phyloP scores from a whole-genome alignment of 257 asterid species.

The Ocimum tenuiflorum region DNA sequence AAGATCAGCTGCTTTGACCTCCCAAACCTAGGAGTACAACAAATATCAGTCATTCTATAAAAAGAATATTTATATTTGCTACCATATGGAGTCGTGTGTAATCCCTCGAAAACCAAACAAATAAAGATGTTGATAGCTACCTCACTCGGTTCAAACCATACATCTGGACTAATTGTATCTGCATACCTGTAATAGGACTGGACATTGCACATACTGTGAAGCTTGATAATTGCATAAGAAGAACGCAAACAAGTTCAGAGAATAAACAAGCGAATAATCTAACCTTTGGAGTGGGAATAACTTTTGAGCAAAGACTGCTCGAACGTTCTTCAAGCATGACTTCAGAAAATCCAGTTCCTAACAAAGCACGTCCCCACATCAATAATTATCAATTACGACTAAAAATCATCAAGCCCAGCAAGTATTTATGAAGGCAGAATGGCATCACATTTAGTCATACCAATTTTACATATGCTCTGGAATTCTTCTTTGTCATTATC shows the following conservation, averaged over 20 bases:
- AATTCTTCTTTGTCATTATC: slow-evolving; percentile 78
- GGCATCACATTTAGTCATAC: slow-evolving; percentile 32
- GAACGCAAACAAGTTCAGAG: neutral
- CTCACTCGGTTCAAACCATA: slow-evolving; percentile 96
- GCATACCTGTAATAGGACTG: slow-evolving; percentile 84
- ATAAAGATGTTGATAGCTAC: slow-evolving; percentile 33
- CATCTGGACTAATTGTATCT: slow-evolving; percentile 75
- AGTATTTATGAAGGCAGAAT: neutral
- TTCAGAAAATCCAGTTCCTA: slow-evolving; percentile 96
- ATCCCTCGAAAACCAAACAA: neutral
- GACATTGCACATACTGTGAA: slow-evolving; percentile 9
- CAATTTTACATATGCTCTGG: slow-evolving; percentile 95
- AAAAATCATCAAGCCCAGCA: slow-evolving; percentile 7
- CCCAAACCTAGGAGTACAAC: slow-evolving; percentile 67
- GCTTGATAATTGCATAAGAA: neutral
- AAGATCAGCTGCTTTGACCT: slow-evolving; percentile 97
- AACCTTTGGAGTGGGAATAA: slow-evolving; percentile 81
- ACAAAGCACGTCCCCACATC: slow-evolving; percentile 13
- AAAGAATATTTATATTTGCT: neutral
- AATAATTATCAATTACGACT: neutral
- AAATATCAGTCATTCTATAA: neutral
- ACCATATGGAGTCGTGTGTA: neutral
- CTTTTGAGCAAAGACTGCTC: slow-evolving; percentile 70
- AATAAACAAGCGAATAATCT: slow-evolving; percentile 7
- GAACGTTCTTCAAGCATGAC: slow-evolving; percentile 85